Base-by-base conservation (phyloP, 352 stramenopile species). In the Halophytophthora polymorphica region DNA sequence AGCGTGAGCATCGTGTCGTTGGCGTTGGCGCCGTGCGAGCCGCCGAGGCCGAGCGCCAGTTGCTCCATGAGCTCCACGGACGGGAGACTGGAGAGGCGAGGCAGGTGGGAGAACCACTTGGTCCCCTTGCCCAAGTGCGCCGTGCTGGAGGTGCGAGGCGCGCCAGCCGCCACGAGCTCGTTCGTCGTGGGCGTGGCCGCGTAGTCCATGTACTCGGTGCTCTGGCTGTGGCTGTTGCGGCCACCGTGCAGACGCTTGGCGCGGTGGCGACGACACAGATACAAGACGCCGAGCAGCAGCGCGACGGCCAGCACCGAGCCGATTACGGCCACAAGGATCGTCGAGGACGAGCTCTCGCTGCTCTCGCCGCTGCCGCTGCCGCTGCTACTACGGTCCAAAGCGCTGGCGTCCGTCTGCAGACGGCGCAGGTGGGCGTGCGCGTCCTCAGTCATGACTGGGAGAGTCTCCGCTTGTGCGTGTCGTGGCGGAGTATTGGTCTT, bases 161-260 rank as follows among this genome's bases (percentile, higher is more conserved):
- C 61, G 2, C 51, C 45, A 15, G 68, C 54, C 12, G 58, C 50
- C 7, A 66, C 50, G 29, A 75, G 71, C 12, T 53, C 66, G 53
- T 58, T 53, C 18, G 69, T 23, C n/a, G 64, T 57, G 11, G 61
- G 61, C 4, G 61, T 71, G 22, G 69, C n/a, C 10, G 59, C 50
- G 42, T 44, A 72, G 34, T 71, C 58, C 38, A 69, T 50, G 43
- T 69, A 75, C 50, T 71, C 57, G 22, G 58, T 66, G 41, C 44
- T 66, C 33, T 55, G 66, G 35, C 48, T 69, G 61, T 54, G 35
- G 41, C 39, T 60, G 33, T 37, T 56, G 18, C 11, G 41, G 33
- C 36, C 44, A 49, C 40, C 34, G 40, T 53, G 45, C 0, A 50
- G 18, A 1, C 54, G 57, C 41, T 63, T 58, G 45, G 33, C 42